Conservation (phyloP, 169 alveolate species). For the Plasmodium relictum region DNA sequence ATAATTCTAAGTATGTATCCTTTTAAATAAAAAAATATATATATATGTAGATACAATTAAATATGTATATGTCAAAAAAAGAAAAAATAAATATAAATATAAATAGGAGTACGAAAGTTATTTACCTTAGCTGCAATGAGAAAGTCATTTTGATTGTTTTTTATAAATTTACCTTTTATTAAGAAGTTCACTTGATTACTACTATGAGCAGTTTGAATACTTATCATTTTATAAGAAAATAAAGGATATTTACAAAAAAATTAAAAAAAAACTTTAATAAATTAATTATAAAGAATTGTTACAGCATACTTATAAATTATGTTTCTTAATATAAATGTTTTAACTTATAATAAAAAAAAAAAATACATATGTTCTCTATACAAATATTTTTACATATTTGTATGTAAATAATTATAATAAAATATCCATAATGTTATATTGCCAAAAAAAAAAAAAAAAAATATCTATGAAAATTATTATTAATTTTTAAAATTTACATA, state of each 20-base stretch:
- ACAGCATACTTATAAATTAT: too few species aligned
- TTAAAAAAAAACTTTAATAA: neutral
- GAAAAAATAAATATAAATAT: neutral
- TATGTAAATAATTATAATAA: too few species aligned
- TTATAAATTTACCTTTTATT: slow-evolving; percentile 50
- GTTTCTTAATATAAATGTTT: too few species aligned
- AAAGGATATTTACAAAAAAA: neutral
- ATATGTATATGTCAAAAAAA: neutral
- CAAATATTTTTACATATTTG: too few species aligned
- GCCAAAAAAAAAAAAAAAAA: too few species aligned
- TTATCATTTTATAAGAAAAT: slow-evolving; percentile 29
- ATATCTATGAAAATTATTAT: too few species aligned
- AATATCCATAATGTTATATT: too few species aligned
- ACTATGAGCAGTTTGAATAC: slow-evolving; percentile 61
- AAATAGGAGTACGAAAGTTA: neutral
- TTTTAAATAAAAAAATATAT: slow-evolving; percentile 1
- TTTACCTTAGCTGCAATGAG: slow-evolving; percentile 67
- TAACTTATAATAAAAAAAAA: too few species aligned
- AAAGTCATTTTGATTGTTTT: slow-evolving; percentile 19
- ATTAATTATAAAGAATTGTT: too few species aligned
- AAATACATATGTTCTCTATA: too few species aligned
- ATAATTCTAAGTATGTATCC: slow-evolving; percentile 53
- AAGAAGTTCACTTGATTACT: slow-evolving; percentile 45
- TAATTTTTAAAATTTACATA: too few species aligned
- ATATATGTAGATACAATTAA: slow-evolving; percentile 2